Base-by-base conservation (phyloP, 75 land plant genomes). In the Azolla pinnata region DNA sequence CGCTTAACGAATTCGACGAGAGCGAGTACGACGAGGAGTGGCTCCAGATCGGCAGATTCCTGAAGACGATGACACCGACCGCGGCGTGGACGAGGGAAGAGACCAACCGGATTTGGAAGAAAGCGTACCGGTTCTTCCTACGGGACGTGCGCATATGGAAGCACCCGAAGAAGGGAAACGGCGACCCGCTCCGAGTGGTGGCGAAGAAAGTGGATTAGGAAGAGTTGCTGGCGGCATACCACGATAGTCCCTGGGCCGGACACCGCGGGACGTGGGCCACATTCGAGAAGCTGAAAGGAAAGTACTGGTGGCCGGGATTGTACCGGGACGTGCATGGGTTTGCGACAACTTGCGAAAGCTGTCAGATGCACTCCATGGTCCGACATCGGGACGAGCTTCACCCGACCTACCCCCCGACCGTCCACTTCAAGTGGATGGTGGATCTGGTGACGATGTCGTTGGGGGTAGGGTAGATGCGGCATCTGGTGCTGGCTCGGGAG, bases 381-480 rank as follows among this genome's bases (percentile, higher is more conserved):
- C 53, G 17, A 50, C 24, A 50, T 50, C 53, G 53, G 4, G 53
- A 50, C 18, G 53, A 50, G 24, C 7, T 50, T 4, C 19, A 50
- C 19, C 53, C 53, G 4, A 50, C 18, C 8, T 50, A 19, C 18
- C 53, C 24, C 4, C 24, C 18, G 17, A 18, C 7, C 19, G 8
- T 50, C 7, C 53, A 50, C 53, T 50, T 9, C 17, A 17, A 50
- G 4, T 50, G 53, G 53, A 7, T 50, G 4, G 24, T 50, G 24
- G 53, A 18, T 50, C 24, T 50, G 17, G 53, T 50, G 8, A 24
- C 53, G 8, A 50, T 50, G 53, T 18, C 53, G 17, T 18, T 19
- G 17, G 53, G 53, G 7, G n/a, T 18, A 5, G 8, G 53, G 53
- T 18, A 50, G 18, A 50, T 50, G 53, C 8, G 53, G 18, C 18